Evolutionary conservation across 495 filamentous ascomycete genomes (phyloP).

Genomic region (Neurospora sp.): DNA sequence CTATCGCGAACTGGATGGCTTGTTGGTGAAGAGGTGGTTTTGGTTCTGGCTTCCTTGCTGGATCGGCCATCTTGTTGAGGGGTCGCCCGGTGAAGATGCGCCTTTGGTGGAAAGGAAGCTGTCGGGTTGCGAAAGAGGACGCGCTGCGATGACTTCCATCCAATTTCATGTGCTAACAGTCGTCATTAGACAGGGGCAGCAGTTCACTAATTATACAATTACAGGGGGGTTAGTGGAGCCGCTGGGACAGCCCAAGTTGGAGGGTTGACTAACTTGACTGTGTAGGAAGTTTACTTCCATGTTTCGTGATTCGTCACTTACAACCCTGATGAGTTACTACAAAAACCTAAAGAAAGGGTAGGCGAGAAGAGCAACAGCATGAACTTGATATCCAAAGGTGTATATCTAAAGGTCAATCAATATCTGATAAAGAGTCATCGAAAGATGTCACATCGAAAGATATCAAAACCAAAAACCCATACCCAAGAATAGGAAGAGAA

Average conservation of each 20-base stretch:
- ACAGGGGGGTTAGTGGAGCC: neutral
- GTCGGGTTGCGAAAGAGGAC: neutral
- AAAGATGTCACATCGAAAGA: neutral
- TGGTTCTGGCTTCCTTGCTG: conserved; percentile 2
- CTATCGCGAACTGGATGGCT: conserved; percentile 15
- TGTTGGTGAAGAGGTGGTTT: conserved; percentile 6
- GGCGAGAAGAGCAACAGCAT: neutral
- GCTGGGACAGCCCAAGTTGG: neutral
- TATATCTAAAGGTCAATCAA: neutral
- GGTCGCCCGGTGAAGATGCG: neutral
- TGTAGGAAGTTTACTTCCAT: neutral
- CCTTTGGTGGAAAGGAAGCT: neutral
- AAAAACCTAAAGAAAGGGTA: too few relatives aligned
- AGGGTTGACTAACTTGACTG: neutral
- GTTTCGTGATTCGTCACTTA: neutral
- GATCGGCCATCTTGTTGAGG: neutral
- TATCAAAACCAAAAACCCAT: neutral
- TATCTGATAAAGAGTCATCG: neutral
- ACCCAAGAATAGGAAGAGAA: neutral
- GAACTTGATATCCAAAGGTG: neutral
- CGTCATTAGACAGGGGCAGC: neutral
- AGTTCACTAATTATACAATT: neutral
- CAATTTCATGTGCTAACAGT: neutral
- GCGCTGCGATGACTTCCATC: neutral
- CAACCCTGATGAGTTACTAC: neutral